Evolutionary conservation across 2,329 filamentous ascomycete genomes (phyloP).

Genomic region (Atkinsonella texensis): DNA sequence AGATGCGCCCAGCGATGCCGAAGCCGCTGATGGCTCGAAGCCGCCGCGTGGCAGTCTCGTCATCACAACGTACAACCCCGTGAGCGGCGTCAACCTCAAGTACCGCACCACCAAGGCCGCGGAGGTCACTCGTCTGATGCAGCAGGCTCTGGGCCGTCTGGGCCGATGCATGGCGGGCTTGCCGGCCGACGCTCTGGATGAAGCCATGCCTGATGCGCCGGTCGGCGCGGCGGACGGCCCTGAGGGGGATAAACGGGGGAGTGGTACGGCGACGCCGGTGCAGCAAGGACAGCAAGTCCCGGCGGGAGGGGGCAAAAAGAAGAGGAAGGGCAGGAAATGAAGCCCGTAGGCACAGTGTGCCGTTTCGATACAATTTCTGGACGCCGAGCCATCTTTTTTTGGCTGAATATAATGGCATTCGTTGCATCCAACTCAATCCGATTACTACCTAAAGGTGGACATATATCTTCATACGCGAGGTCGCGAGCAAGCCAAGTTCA

Average conservation of each 20-base stretch:
- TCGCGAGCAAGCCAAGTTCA: too few relatives aligned
- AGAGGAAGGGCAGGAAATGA: constrained; percentile 60
- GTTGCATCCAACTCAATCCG: not conserved
- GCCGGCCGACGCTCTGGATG: constrained; percentile 28
- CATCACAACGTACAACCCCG: constrained; percentile 82
- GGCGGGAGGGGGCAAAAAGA: constrained; percentile 44
- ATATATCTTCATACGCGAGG: too few relatives aligned
- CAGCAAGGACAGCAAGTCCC: constrained; percentile 13
- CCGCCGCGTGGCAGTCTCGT: constrained; percentile 58
- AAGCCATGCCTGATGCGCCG: constrained; percentile 29
- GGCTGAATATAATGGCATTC: not conserved
- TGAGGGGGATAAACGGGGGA: constrained; percentile 19
- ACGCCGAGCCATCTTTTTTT: not conserved
- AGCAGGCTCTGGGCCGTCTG: constrained; percentile 58
- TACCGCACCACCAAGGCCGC: constrained; percentile 85
- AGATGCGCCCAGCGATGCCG: constrained; percentile 15
- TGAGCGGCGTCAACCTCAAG: constrained; percentile 71
- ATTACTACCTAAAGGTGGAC: not conserved
- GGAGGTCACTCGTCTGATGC: constrained; percentile 73
- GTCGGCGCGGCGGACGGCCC: constrained; percentile 6
- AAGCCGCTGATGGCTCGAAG: constrained; percentile 20
- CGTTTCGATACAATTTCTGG: too few relatives aligned
- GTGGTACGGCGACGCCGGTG: constrained; percentile 15
- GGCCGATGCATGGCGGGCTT: constrained; percentile 56
- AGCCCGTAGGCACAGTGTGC: too few relatives aligned